A percentile compares a stretch with the other conserved stretches of the same genome.
phyloP scores from a whole-genome alignment of 805 yeast genomes.

The Isabelozyma heimii region DNA sequence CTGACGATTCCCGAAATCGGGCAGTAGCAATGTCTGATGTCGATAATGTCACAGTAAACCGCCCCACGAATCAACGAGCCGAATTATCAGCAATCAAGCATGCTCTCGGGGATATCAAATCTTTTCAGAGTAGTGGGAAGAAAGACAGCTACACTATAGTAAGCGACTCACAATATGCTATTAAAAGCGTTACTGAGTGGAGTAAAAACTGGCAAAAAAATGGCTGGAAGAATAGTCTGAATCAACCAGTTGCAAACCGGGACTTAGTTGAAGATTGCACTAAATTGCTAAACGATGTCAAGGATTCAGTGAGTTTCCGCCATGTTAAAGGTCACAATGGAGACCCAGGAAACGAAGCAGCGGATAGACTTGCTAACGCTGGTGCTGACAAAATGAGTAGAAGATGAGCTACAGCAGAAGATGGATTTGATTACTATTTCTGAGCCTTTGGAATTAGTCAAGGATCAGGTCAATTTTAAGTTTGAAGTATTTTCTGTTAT shows the following conservation, averaged over 20 bases:
- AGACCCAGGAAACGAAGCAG: constrained; percentile 67
- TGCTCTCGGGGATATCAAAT: constrained; percentile 47
- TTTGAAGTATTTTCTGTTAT: no score
- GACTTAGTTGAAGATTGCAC: constrained; percentile 45
- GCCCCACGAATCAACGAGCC: constrained; percentile 77
- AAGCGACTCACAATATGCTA: constrained; percentile 73
- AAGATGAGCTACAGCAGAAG: neutral
- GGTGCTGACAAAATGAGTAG: constrained; percentile 46
- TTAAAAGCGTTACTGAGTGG: constrained; percentile 58
- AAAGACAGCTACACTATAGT: constrained; percentile 40
- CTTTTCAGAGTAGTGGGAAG: constrained; percentile 19
- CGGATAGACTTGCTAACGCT: constrained; percentile 70
- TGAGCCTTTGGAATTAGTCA: no score
- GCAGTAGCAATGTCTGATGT: constrained; percentile 46
- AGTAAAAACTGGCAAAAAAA: constrained; percentile 51
- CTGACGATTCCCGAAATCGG: constrained; percentile 49
- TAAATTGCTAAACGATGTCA: constrained; percentile 11
- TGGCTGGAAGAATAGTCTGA: constrained; percentile 49
- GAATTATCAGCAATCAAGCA: constrained; percentile 66
- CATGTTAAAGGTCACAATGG: constrained; percentile 79
- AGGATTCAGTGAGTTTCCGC: constrained; percentile 21
- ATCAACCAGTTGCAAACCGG: constrained; percentile 46
- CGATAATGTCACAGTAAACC: constrained; percentile 11
- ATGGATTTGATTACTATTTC: neutral
- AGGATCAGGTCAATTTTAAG: no score